Percentiles rank a stretch among this genome's conserved stretches.
Evolutionary conservation across 1,284 basidiomycete species (phyloP).

Genomic region (Fistulinella cinereoalba): DNA sequence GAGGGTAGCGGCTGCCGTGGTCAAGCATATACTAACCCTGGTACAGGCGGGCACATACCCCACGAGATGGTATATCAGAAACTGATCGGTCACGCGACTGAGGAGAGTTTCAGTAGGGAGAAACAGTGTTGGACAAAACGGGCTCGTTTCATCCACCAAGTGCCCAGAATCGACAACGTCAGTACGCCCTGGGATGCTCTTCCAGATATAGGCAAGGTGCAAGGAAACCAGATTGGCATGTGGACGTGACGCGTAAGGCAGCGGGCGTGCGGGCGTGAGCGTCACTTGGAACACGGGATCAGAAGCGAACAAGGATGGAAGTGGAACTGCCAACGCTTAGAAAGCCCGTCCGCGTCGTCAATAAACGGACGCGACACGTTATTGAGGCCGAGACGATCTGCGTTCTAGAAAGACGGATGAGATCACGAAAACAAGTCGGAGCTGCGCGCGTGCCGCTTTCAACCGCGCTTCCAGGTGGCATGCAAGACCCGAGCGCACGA

Average conservation of each 20-base stretch:
- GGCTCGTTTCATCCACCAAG: conserved; percentile 24
- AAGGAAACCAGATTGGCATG: conserved; percentile 45
- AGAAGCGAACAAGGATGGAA: conserved; percentile 2
- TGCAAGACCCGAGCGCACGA: conserved; percentile 50
- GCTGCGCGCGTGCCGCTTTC: conserved; percentile 40
- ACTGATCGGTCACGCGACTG: conserved; percentile 50
- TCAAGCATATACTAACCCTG: conserved; percentile 15
- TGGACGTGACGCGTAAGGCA: conserved; percentile 33
- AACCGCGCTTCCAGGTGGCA: conserved; percentile 51
- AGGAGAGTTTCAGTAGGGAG: conserved; percentile 52
- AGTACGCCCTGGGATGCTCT: conserved; percentile 23
- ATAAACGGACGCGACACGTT: conserved; percentile 50
- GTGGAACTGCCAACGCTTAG: conserved; percentile 38
- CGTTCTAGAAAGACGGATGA: conserved; percentile 46
- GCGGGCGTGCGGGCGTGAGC: conserved; percentile 43
- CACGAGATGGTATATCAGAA: conserved; percentile 57
- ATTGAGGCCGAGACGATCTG: conserved; percentile 52
- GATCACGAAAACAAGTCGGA: conserved; percentile 5
- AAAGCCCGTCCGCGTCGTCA: conserved; percentile 42
- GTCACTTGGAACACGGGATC: conserved; percentile 38
- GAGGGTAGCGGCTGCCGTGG: conserved; percentile 60
- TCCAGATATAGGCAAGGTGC: conserved; percentile 54
- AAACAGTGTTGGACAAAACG: conserved; percentile 49
- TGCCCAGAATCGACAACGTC: conserved; percentile 7
- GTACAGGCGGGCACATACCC: conserved; percentile 40